A percentile compares a stretch with the other conserved stretches of the same genome.
These are phyloP conservation scores for Alnus glutinosa DNA, from an alignment of 306 rosid genomes.

Conservation along the genomic window DNA sequence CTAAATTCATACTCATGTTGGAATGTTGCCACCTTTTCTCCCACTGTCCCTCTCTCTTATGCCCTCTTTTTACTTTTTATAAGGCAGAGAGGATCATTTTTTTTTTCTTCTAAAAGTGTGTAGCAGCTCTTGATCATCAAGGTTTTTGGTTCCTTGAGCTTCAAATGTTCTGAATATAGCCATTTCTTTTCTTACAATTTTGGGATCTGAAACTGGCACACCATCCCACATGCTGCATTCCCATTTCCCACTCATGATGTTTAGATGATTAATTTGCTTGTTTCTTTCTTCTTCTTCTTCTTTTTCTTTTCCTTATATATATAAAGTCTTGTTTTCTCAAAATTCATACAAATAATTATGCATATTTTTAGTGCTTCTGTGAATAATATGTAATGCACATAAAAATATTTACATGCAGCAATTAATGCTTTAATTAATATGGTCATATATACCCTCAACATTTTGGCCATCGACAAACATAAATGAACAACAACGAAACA, in stretches of 20 bases:
- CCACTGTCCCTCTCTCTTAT: conserved; percentile 7
- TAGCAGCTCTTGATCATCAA: conserved; percentile 10
- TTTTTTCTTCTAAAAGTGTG: conserved; percentile 29
- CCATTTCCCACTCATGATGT: conserved; percentile 28
- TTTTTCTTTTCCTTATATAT: neutral
- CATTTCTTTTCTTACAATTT: conserved; percentile 40
- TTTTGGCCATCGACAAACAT: neutral
- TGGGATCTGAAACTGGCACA: conserved; percentile 32
- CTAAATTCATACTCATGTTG: conserved; percentile 48
- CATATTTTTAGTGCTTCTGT: neutral
- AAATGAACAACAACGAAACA: neutral
- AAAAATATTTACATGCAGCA: neutral
- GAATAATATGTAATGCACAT: neutral
- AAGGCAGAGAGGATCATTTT: conserved; percentile 38
- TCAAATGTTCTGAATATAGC: conserved; percentile 27
- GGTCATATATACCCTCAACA: neutral
- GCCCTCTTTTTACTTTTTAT: neutral
- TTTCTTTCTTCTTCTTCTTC: neutral
- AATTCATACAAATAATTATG: neutral
- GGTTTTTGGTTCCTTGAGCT: conserved; percentile 40
- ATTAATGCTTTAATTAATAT: neutral
- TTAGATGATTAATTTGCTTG: neutral
- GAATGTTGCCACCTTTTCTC: conserved; percentile 30
- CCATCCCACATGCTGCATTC: conserved; percentile 31
- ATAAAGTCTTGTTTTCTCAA: neutral